phyloP scores from a whole-genome alignment of 2,329 filamentous ascomycete genomes.

The Aspergillus ochraceus region DNA sequence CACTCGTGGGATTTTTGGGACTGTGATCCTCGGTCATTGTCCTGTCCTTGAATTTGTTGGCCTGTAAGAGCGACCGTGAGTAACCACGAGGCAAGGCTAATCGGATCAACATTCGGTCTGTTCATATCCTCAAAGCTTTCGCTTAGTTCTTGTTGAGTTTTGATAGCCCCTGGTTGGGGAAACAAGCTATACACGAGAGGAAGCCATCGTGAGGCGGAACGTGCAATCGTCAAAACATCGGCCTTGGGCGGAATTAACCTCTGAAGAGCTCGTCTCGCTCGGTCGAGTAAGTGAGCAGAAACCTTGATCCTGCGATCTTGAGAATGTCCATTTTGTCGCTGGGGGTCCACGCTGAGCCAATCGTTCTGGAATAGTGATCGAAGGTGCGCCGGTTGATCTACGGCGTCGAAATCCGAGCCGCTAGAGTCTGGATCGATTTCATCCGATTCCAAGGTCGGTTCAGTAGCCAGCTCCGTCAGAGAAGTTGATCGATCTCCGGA shows the following conservation, averaged over 20 bases:
- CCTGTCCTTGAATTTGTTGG: slow-evolving; percentile 9
- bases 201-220: slow-evolving; percentile 17
- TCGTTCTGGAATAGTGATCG: slow-evolving; percentile 21
- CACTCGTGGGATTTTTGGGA: background rate
- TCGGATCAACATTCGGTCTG: slow-evolving; percentile 10
- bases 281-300: slow-evolving; percentile 6
- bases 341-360: slow-evolving; percentile 16
- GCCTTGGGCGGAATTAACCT: slow-evolving; percentile 15
- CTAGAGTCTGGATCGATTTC: slow-evolving; percentile 14
- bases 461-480: background rate
- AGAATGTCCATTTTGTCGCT: slow-evolving; percentile 3
- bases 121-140: slow-evolving; percentile 15
- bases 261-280: slow-evolving; percentile 13
- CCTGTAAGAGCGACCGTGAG: slow-evolving; percentile 15
- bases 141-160: slow-evolving; percentile 13
- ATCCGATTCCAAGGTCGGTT: slow-evolving; percentile 1
- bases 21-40: background rate
- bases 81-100: slow-evolving; percentile 17
- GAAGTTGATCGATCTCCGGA: slow-evolving; percentile 9
- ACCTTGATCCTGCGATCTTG: slow-evolving; percentile 8
- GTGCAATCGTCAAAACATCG: slow-evolving; percentile 10
- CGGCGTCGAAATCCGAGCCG: slow-evolving; percentile 12
- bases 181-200: slow-evolving; percentile 12
- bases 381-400: slow-evolving; percentile 14
- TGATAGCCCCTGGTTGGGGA: slow-evolving; percentile 14